Percentiles rank a stretch among this genome's conserved stretches.
phyloP scores from a whole-genome alignment of 2,329 filamentous ascomycete genomes.

The Aspergillus felis region DNA sequence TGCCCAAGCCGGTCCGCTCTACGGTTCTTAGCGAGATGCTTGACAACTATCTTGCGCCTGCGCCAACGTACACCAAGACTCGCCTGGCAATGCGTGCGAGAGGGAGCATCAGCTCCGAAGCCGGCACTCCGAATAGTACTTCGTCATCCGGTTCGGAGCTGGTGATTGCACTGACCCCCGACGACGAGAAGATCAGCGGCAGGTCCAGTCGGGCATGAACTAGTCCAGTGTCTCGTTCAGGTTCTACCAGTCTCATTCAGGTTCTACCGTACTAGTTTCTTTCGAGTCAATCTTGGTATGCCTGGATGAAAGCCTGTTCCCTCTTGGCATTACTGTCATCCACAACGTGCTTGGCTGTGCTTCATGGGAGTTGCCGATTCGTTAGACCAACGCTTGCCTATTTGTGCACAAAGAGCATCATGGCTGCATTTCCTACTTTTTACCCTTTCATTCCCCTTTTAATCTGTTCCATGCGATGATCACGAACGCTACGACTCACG shows the following conservation, averaged over 20 bases:
- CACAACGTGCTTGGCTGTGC: not conserved
- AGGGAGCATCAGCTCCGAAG: conserved; percentile 25
- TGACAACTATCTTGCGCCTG: conserved; percentile 59
- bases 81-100: conserved; percentile 28
- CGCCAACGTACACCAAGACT: conserved; percentile 34
- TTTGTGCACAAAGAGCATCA: not conserved
- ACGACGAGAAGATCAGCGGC: conserved; percentile 11
- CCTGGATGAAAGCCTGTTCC: not conserved
- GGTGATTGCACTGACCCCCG: conserved; percentile 11
- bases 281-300: not conserved
- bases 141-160: conserved; percentile 16
- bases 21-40: conserved; percentile 83
- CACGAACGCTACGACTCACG: conserved; percentile 19
- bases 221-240: not conserved
- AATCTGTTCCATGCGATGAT: conserved; percentile 11
- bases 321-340: not conserved
- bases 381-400: not conserved
- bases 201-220: not conserved
- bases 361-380: not conserved
- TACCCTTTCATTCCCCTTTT: not conserved
- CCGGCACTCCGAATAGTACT: conserved; percentile 19
- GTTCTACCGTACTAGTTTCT: not conserved
- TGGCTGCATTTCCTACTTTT: not conserved
- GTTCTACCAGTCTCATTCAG: not conserved
- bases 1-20: conserved; percentile 90